Conservation (phyloP, 2,329 filamentous ascomycete genomes). For the Atkinsonella hypoxylon region DNA sequence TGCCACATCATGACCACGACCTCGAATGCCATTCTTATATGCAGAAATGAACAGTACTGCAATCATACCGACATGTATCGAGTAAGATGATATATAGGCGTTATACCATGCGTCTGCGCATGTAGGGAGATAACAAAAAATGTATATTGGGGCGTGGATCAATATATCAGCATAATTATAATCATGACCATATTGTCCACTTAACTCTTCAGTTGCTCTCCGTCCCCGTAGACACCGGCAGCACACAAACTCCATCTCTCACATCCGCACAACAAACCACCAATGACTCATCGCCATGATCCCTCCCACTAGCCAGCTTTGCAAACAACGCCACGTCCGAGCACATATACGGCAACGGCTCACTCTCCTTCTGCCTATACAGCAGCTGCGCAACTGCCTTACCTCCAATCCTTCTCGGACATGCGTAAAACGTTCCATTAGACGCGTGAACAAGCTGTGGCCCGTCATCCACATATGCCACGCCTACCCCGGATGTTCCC, state of each 20-base stretch:
- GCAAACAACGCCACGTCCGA: slow-evolving; percentile 4
- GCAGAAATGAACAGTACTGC: not conserved
- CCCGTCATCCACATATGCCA: slow-evolving; percentile 1
- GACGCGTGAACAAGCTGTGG: slow-evolving; percentile 1
- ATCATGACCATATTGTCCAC: not conserved
- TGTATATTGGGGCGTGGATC: not conserved
- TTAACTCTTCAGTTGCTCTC: not conserved
- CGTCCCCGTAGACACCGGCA: not conserved
- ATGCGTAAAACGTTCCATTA: slow-evolving; percentile 3
- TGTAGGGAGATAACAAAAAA: too few species aligned
- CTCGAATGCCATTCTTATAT: too few species aligned
- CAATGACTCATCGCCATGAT: not conserved
- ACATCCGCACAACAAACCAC: slow-evolving; percentile 2
- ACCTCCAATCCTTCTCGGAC: not conserved
- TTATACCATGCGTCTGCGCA: too few species aligned
- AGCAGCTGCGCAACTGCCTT: slow-evolving; percentile 2
- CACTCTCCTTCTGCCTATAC: not conserved
- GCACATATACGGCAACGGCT: slow-evolving; percentile 3
- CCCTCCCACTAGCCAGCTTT: not conserved
- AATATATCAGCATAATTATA: not conserved
- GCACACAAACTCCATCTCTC: slow-evolving; percentile 1
- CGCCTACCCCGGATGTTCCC: slow-evolving; percentile 1
- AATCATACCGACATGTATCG: too few species aligned
- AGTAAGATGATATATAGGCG: too few species aligned
- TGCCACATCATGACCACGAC: too few species aligned